Evolutionary conservation across 768 basidiomycete genomes (phyloP).

Genomic region (Lentinula edodes): DNA sequence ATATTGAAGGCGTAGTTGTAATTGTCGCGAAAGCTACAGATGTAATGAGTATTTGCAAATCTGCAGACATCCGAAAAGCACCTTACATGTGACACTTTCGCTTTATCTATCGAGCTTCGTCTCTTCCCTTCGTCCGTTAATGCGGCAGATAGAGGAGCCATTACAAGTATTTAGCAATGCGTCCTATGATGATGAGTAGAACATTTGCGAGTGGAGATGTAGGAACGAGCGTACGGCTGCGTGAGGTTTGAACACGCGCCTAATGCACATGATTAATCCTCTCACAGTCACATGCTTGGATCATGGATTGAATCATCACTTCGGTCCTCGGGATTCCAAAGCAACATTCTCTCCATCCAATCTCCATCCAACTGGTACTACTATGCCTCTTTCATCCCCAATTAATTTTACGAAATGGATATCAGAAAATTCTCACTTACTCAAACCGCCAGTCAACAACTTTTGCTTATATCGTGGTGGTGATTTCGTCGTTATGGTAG

Average conservation of each 20-base stretch:
- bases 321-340: not conserved
- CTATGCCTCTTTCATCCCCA: constrained; percentile 73
- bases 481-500: constrained; percentile 93
- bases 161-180: not conserved
- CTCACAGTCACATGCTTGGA: not conserved
- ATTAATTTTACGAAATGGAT: constrained; percentile 93
- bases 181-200: not conserved
- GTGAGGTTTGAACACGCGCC: no score
- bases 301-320: no score
- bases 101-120: constrained; percentile 1
- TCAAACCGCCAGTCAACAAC: constrained; percentile 92
- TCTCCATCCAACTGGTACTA: not conserved
- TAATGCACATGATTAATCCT: not conserved
- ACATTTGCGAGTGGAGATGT: no score
- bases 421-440: constrained; percentile 65
- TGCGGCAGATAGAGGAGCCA: not conserved
- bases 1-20: constrained; percentile 71
- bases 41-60: not conserved
- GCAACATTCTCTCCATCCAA: not conserved
- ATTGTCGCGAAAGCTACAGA: constrained; percentile 61
- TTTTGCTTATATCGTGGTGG: constrained; percentile 76
- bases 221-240: no score
- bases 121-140: not conserved
- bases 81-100: constrained; percentile 6
- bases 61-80: not conserved